Evolutionary conservation across 2,329 filamentous ascomycete species (phyloP), one percentile per base, ranked within the genome.

Genomic region (Lojkania enalia): DNA sequence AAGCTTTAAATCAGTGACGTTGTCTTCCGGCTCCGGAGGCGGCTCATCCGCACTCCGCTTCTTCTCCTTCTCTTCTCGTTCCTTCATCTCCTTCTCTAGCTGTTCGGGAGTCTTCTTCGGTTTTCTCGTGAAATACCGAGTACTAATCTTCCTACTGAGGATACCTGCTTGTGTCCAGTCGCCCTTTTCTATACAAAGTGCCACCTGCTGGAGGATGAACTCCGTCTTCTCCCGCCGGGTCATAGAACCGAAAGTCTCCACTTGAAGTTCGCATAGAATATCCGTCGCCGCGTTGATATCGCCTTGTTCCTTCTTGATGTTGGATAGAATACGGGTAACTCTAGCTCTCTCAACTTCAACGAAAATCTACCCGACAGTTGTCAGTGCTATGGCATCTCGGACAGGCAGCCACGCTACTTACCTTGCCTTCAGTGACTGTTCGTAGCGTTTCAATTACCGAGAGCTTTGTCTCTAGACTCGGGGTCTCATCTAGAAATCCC

Each of bases 191-290:
- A 99, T 97, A 76, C 94, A 99, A 40, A 99, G 81, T 23, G 85
- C 82, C 30, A 97, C 92, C 73, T 99, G 94, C 51, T 95, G 88
- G 41, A 99, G 79, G 64, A 99, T 99, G 70, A 99, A 99, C 66
- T 97, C 94, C 3, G 91, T 96, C 85, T 99, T 99, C 72, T 99
- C 94, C 60, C 94, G 83, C 61, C 94, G 82, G 53, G 90, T 87
- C 94, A 99, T 99, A 16, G 92, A 97, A 6, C 94, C 94, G 70
- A 99, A 99, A 0, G 94, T 99, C 79, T 99, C 94, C 38, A 99
- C 94, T 71, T 99, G 94, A 49, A 99, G 80, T 76, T 99, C 94
- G 74, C 94, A 99, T 27, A 99, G 81, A 51, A 94, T 94, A 61
- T 97, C 92, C 42, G 88, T 86, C 20, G 94, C 94, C 4, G 89